phyloP scores from a whole-genome alignment of 495 filamentous ascomycete genomes.

The Lineolata rhizophorae region DNA sequence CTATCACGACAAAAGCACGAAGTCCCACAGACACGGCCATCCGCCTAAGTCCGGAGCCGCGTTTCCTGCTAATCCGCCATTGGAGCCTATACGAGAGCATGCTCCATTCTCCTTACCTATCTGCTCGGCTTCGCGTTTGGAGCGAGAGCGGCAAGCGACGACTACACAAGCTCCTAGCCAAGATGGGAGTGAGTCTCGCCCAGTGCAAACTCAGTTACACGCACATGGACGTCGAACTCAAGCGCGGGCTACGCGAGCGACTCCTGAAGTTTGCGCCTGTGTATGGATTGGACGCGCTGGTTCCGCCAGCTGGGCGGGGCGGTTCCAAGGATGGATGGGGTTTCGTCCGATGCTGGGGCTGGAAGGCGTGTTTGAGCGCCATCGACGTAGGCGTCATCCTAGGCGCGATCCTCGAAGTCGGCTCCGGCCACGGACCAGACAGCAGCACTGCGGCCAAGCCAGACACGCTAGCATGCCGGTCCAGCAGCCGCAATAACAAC shows the following conservation, averaged over 20 bases:
- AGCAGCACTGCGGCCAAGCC: conserved; percentile 13
- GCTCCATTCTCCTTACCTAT: conserved; percentile 93
- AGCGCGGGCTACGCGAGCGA: conserved; percentile 65
- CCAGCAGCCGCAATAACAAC: not conserved
- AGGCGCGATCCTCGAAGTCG: conserved; percentile 81
- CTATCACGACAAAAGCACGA: conserved; percentile 72
- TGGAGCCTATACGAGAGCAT: conserved; percentile 98
- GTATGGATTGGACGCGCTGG: conserved; percentile 81
- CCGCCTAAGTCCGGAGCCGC: conserved; percentile 79
- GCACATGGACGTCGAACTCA: conserved; percentile 96
- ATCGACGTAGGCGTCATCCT: conserved; percentile 80
- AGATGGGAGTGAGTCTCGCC: conserved; percentile 87
- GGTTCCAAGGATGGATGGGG: conserved; percentile 73
- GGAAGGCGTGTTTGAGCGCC: conserved; percentile 82
- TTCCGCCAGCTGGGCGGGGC: conserved; percentile 38
- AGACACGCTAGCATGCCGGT: too few species aligned
- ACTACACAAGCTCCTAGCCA: conserved; percentile 86
- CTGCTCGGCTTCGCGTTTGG: conserved; percentile 82
- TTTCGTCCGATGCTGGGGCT: conserved; percentile 93
- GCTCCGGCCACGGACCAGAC: conserved; percentile 22
- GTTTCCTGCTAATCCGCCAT: conserved; percentile 80
- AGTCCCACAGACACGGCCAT: conserved; percentile 85
- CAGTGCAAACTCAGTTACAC: conserved; percentile 92
- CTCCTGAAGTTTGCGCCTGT: conserved; percentile 73
- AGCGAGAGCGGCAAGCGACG: conserved; percentile 71